phyloP scores from a whole-genome alignment of 306 rosid species.

The Castanopsis chinensis region DNA sequence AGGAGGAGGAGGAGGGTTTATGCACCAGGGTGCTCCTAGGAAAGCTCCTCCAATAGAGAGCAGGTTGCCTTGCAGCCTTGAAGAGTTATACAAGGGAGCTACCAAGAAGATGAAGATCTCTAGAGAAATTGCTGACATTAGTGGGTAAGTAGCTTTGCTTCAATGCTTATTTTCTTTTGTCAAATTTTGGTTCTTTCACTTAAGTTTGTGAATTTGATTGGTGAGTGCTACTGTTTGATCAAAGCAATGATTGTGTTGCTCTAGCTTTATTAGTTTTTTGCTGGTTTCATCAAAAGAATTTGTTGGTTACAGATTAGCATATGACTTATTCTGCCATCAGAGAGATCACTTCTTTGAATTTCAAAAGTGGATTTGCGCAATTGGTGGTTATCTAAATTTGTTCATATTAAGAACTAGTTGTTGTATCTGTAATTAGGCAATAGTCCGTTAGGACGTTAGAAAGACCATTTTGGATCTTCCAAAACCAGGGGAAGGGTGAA shows the following conservation, averaged over 20 bases:
- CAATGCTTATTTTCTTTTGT: background rate
- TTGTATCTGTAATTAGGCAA: background rate
- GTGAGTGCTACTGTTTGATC: background rate
- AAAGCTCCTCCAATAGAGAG: slow-evolving; percentile 60
- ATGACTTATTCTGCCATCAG: background rate
- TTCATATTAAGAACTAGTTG: background rate
- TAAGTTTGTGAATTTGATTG: background rate
- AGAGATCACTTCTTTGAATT: background rate
- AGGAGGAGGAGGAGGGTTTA: slow-evolving; percentile 42
- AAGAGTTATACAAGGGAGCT: slow-evolving; percentile 55
- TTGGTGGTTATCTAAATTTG: background rate
- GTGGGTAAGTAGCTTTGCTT: slow-evolving; percentile 45
- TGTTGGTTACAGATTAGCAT: background rate
- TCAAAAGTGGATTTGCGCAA: background rate
- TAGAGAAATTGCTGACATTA: slow-evolving; percentile 54
- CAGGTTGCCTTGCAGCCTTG: slow-evolving; percentile 56
- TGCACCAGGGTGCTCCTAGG: slow-evolving; percentile 38
- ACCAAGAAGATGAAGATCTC: slow-evolving; percentile 65
- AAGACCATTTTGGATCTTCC: background rate
- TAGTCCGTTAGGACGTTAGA: background rate
- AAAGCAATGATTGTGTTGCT: background rate
- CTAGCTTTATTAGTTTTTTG: background rate
- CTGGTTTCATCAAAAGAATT: background rate
- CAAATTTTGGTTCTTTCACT: background rate
- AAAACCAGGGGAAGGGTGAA: background rate